phyloP scores from a whole-genome alignment of 78 protist species.

The Dictyostelium intermedium region DNA sequence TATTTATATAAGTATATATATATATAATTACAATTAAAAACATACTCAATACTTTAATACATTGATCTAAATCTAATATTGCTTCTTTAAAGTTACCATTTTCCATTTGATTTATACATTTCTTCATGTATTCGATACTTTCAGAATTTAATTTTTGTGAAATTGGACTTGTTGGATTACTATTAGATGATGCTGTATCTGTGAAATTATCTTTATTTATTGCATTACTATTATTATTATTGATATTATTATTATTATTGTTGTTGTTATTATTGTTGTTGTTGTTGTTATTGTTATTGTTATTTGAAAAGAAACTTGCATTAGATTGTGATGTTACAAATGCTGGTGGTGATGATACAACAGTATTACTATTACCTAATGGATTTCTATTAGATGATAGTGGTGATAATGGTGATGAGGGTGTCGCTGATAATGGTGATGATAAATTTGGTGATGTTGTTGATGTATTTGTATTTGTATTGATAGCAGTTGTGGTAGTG shows the following conservation, averaged over 20 bases:
- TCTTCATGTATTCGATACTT: conserved; percentile 35
- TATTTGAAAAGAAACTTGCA: background rate
- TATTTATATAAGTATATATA: too few relatives aligned
- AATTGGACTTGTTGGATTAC: conserved; percentile 22
- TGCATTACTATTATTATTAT: background rate
- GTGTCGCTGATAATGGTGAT: background rate
- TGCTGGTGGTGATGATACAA: conserved; percentile 6
- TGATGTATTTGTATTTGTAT: background rate
- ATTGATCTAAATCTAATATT: conserved; percentile 2
- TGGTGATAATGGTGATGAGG: background rate
- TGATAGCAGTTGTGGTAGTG: background rate
- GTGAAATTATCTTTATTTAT: background rate
- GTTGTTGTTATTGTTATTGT: background rate
- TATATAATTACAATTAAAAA: too few relatives aligned
- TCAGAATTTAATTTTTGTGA: conserved; percentile 8
- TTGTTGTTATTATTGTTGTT: background rate
- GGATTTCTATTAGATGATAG: background rate
- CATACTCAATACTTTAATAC: conserved; percentile 44
- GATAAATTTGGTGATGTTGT: background rate
- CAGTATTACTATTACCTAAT: background rate
- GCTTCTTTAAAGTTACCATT: conserved; percentile 37
- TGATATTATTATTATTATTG: background rate
- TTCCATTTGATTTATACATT: conserved; percentile 43
- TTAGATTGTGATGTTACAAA: background rate
- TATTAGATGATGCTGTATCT: conserved; percentile 7